phyloP scores from a whole-genome alignment of 305 asterid species.

The Plantago lanceolata region DNA sequence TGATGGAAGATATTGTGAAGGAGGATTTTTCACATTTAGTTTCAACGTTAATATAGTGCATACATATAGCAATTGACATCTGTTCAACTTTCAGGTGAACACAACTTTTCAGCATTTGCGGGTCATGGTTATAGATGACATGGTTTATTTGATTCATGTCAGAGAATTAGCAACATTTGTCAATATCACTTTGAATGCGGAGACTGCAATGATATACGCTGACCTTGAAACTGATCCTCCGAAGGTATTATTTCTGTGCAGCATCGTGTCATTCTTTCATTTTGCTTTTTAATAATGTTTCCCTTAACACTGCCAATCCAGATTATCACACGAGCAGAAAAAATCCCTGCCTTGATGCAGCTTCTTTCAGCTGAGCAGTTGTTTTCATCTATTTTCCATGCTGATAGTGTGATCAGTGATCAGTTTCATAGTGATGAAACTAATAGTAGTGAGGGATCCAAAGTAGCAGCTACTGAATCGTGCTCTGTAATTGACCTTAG shows the following conservation, averaged over 20 bases:
- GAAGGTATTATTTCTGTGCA: constrained; percentile 31
- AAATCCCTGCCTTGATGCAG: constrained; percentile 37
- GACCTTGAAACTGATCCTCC: constrained; percentile 82
- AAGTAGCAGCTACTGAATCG: constrained; percentile 29
- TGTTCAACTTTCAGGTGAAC: constrained; percentile 46
- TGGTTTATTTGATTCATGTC: constrained; percentile 65
- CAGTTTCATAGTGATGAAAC: constrained; percentile 29
- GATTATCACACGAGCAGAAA: constrained; percentile 39
- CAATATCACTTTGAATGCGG: constrained; percentile 40
- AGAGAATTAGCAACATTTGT: constrained; percentile 47
- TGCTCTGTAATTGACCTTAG: constrained; percentile 58
- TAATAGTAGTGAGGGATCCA: constrained; percentile 22
- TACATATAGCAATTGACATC: constrained; percentile 2
- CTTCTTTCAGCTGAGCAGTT: constrained; percentile 58
- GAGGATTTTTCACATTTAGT: not conserved
- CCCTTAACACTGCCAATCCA: constrained; percentile 27
- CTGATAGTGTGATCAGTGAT: constrained; percentile 29
- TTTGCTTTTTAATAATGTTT: not conserved
- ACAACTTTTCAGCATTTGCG: constrained; percentile 45
- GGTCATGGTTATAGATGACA: constrained; percentile 78
- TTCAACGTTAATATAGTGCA: not conserved
- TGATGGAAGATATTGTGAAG: not conserved
- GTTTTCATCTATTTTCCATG: constrained; percentile 44
- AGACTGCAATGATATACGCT: constrained; percentile 36
- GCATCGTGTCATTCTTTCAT: not conserved